Evolutionary conservation across 2,329 filamentous ascomycete species (phyloP).

Genomic region (Paradendryphiella salina): DNA sequence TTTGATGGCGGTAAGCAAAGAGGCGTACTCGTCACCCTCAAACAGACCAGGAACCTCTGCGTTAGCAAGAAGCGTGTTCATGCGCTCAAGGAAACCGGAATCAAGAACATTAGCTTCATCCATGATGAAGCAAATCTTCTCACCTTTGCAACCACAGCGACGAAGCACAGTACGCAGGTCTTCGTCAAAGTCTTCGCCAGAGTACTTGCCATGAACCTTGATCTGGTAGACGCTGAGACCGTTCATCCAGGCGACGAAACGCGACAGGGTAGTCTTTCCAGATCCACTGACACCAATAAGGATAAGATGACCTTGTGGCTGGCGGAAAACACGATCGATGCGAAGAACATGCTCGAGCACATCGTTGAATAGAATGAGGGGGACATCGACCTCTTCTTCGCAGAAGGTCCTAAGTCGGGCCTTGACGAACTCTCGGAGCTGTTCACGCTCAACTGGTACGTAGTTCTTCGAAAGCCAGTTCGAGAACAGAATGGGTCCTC

Average conservation of each 20-base stretch:
- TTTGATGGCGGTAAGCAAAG: conserved; percentile 99
- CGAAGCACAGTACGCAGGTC: conserved; percentile 92
- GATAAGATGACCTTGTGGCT: conserved; percentile 97
- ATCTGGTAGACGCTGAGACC: conserved; percentile 99
- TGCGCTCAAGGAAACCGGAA: conserved; percentile 96
- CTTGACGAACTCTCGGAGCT: conserved; percentile 95
- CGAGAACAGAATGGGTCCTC: conserved; percentile 93
- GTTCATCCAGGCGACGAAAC: conserved; percentile 99
- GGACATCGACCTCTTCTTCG: conserved; percentile 98
- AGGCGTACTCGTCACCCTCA: conserved; percentile 96
- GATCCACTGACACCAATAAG: conserved; percentile 97
- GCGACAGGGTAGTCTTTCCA: conserved; percentile 96
- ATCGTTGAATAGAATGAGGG: conserved; percentile 98
- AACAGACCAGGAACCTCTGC: conserved; percentile 99
- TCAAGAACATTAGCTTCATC: conserved; percentile 98
- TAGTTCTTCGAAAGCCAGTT: conserved; percentile 99
- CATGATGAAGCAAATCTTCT: conserved; percentile 99
- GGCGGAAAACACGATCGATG: conserved; percentile 97
- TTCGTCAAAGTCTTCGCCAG: conserved; percentile 97
- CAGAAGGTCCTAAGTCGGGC: conserved; percentile 97
- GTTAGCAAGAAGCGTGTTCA: conserved; percentile 98
- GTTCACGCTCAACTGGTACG: conserved; percentile 91
- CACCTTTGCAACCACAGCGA: conserved; percentile 93
- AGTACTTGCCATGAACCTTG: conserved; percentile 99
- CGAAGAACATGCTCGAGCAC: conserved; percentile 96